phyloP scores from a whole-genome alignment of 805 yeast species.

The Ogataea nakhonphanomensis region DNA sequence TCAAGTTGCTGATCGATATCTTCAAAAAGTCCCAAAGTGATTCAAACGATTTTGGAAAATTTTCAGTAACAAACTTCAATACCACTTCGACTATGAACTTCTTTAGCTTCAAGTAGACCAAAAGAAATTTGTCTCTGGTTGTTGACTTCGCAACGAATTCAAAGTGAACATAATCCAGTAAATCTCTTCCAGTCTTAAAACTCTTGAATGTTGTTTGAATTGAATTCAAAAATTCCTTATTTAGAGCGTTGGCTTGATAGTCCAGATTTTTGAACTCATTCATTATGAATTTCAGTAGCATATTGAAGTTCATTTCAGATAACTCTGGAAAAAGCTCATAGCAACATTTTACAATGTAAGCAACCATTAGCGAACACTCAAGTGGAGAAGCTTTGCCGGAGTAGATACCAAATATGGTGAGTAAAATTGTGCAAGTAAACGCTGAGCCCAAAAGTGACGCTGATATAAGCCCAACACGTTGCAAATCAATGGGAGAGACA shows the following conservation, averaged over 20 bases:
- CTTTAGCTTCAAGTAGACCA: constrained; percentile 23
- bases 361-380: constrained; percentile 81
- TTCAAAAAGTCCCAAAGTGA: constrained; percentile 53
- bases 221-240: constrained; percentile 33
- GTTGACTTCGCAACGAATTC: constrained; percentile 17
- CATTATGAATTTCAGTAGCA: constrained; percentile 34
- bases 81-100: constrained; percentile 26
- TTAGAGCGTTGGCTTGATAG: constrained; percentile 30
- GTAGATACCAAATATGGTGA: constrained; percentile 81
- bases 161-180: constrained; percentile 16
- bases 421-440: constrained; percentile 66
- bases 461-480: constrained; percentile 60
- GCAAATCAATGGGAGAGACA: constrained; percentile 62
- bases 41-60: constrained; percentile 50
- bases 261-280: constrained; percentile 35
- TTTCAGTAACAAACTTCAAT: constrained; percentile 45
- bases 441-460: constrained; percentile 87
- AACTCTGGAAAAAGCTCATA: constrained; percentile 91
- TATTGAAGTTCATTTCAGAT: constrained; percentile 44
- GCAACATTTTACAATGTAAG: constrained; percentile 88
- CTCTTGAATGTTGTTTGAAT: constrained; percentile 28
- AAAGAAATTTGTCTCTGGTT: constrained; percentile 18
- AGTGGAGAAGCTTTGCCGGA: constrained; percentile 85
- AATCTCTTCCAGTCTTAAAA: constrained; percentile 21
- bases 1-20: constrained; percentile 56